Evolutionary conservation across 192 early-diverging fungal species (phyloP), one percentile per base, ranked within the genome.

Genomic region (Linnemannia schmuckeri): DNA sequence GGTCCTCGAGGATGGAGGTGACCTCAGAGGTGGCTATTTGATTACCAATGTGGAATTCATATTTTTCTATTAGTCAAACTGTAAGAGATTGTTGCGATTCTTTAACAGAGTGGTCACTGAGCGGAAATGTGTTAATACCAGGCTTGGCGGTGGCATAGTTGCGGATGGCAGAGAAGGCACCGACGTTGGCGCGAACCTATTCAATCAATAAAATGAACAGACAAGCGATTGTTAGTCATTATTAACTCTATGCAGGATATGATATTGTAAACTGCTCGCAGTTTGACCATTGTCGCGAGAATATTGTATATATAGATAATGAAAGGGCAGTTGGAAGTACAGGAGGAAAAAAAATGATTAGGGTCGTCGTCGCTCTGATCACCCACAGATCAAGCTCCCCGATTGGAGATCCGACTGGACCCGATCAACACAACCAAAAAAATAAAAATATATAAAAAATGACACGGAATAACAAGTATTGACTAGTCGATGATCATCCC

Each of bases 1-100:
- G 95, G 91, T 98, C 94, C 93, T 99, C 98, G 68, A 99, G 95
- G 90, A 99, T 99, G 79, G 96, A 97, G 86, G 97, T 97, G 46
- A 99, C 97, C 93, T 99, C 98, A 63, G 97, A 95, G 85, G 98
- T 95, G 75, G 92, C 94, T 90, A 81, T 69, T 52, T 35, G n/a
- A 38, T 76, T 24, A 66, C 7, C 55, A 41, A 63, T 30, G 20
- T 8, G 30, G 13, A 72, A 13, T 18, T 24, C 18, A 72, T 37
- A 42, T 42, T 9, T n/a, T 24, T 4, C 6, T 8, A 13, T 40
- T 72, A 40, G 70, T 41, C 38, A 72, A 18, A 42, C 70, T 72
- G 38, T 6, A 12, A 35, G 20, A 35, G 9, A 24, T 24, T 27
- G 37, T 42, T 33, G 9, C 12, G 38, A 42, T 4, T 24, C 35